A percentile compares a stretch with the other conserved stretches of the same genome.
phyloP scores from a whole-genome alignment of 2,329 filamentous ascomycete species.

The Ramularia collo-cygni region DNA sequence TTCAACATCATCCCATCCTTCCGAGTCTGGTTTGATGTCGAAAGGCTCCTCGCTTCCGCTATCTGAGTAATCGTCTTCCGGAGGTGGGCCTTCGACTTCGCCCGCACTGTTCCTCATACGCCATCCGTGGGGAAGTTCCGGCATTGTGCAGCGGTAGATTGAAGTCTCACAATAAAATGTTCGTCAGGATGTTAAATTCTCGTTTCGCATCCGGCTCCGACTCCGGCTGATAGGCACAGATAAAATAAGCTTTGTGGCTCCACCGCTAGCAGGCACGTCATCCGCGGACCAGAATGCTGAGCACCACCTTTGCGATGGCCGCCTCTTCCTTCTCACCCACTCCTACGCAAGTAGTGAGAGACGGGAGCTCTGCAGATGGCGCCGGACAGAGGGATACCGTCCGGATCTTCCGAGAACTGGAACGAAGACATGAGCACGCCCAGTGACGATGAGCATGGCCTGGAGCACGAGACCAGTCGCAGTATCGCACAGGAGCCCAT shows the following conservation, averaged over 20 bases:
- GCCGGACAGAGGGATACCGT: slow-evolving; percentile 27
- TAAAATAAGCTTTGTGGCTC: slow-evolving; percentile 10
- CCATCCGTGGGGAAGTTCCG: slow-evolving; percentile 20
- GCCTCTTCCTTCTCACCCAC: not conserved
- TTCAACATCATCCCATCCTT: slow-evolving; percentile 41
- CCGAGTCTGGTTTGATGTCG: slow-evolving; percentile 29
- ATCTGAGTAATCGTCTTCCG: slow-evolving; percentile 18
- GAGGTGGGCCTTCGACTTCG: slow-evolving; percentile 17
- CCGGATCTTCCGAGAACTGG: not conserved
- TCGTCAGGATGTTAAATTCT: not conserved
- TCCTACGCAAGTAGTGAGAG: not conserved
- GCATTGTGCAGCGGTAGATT: slow-evolving; percentile 9
- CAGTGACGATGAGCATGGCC: slow-evolving; percentile 12
- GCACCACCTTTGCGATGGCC: no score
- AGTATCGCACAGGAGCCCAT: slow-evolving; percentile 21
- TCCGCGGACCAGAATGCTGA: not conserved
- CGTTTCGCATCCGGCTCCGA: not conserved
- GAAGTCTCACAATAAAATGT: not conserved
- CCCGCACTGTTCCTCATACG: slow-evolving; percentile 20
- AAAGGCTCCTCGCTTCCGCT: slow-evolving; percentile 16
- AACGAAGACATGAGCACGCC: slow-evolving; percentile 4
- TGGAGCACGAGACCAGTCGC: slow-evolving; percentile 17
- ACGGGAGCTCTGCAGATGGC: slow-evolving; percentile 24
- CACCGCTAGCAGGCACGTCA: not conserved
- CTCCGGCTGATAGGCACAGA: slow-evolving; percentile 4